Evolutionary conservation across 805 yeast genomes (phyloP).

Genomic region (Limtongia smithiae): DNA sequence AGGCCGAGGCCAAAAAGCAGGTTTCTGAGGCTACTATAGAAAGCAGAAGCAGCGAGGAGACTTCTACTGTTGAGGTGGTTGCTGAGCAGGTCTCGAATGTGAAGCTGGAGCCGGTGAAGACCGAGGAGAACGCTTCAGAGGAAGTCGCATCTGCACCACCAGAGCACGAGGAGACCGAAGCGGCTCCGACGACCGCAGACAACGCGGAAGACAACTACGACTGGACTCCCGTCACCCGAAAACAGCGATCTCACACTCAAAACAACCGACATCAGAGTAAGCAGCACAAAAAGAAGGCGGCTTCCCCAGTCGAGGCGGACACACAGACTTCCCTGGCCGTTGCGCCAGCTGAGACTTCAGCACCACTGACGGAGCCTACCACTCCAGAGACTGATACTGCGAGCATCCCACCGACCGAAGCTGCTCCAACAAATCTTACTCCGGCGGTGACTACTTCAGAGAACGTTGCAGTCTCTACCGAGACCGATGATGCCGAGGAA

Average conservation of each 20-base stretch:
- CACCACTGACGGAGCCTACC: not conserved
- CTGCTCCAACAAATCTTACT: not conserved
- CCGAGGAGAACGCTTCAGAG: too few species aligned
- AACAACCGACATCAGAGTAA: too few species aligned
- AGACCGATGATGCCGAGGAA: constrained; percentile 36
- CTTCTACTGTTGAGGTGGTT: not conserved
- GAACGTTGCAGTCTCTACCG: constrained; percentile 6
- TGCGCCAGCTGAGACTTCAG: not conserved
- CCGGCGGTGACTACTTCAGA: not conserved
- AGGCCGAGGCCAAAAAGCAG: not conserved
- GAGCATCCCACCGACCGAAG: not conserved
- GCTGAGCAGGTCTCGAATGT: not conserved
- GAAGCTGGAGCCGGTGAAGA: too few species aligned
- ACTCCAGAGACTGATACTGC: constrained; percentile 6
- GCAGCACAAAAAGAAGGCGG: too few species aligned
- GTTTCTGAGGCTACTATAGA: too few species aligned
- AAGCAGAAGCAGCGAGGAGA: too few species aligned
- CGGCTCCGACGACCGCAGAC: too few species aligned
- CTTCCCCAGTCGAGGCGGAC: not conserved
- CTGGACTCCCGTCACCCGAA: not conserved
- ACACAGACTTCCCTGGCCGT: not conserved
- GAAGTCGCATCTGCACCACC: too few species aligned
- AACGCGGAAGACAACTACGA: too few species aligned
- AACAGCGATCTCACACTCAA: not conserved
- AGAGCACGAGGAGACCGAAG: too few species aligned